Base-by-base conservation (phyloP, 768 basidiomycete genomes). In the Xerocomellus amylosporus region DNA sequence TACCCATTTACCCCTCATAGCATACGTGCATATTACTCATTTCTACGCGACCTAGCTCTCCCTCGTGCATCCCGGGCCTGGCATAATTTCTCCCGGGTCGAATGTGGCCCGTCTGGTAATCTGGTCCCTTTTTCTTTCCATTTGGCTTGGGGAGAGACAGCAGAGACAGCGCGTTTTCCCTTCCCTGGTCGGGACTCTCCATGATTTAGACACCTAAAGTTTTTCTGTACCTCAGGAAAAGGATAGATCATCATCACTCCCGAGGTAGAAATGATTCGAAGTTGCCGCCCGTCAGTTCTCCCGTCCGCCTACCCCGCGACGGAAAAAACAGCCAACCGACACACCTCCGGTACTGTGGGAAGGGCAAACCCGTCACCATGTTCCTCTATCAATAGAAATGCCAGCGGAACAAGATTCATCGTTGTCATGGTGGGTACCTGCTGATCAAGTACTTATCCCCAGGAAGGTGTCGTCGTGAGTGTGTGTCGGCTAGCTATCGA, bases 401-500 rank as follows among this genome's bases (percentile, higher is more conserved):
- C 33, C 36, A 55, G 28, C 24, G 37, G 37, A 34, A 39, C 60
- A 10, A 60, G 72, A 33, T 67, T 82, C 52, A 72, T 83, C 54
- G 63, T 83, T 22, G 74, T 81, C 40, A 83, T 83, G 82, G 81
- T 83, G 30, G 31, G 75, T 59, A 13, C 22, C 37, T 20, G n/a
- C n/a, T n/a, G n/a, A n/a, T n/a, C n/a, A n/a, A n/a, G 12, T 8
- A 8, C 15, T 28, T 33, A n/a, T n/a, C n/a, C n/a, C n/a, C n/a
- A n/a, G n/a, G n/a, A n/a, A 12, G 37, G 4, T 8, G 37, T n/a
- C 37, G 10, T 19, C 37, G 10, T 38, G 37, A 5, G 9, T 17
- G 15, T 15, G 17, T 19, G 37, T 38, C 10, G 37, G 37, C 37
- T n/a, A 36, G 5, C 33, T 33, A 33, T 13, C 8, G 8, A 33